Evolutionary conservation across 192 early-diverging fungal species (phyloP).

Genomic region (Podila epigama): DNA sequence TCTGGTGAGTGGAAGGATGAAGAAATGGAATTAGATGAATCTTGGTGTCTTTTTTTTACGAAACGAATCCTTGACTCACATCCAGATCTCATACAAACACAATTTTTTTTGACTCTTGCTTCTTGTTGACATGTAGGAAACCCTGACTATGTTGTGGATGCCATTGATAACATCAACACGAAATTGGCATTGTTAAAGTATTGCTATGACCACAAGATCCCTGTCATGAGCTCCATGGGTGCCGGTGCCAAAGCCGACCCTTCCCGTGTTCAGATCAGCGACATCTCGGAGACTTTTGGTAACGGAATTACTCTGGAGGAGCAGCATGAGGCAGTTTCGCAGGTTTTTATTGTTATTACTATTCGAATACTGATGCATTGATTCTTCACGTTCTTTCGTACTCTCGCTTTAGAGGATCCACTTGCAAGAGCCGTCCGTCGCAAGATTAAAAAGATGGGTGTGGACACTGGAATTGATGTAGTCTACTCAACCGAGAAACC

Average conservation of each 20-base stretch:
- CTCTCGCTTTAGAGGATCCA: slow-evolving; percentile 76
- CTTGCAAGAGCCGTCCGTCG: slow-evolving; percentile 87
- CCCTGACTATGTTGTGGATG: slow-evolving; percentile 83
- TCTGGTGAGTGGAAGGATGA: slow-evolving; percentile 58
- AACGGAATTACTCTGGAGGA: slow-evolving; percentile 3
- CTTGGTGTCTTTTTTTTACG: background rate
- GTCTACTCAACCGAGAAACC: slow-evolving; percentile 98
- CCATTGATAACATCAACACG: slow-evolving; percentile 96
- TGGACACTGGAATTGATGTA: slow-evolving; percentile 85
- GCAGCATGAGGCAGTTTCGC: background rate
- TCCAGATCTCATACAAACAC: background rate
- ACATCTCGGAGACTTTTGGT: slow-evolving; percentile 92
- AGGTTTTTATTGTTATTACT: background rate
- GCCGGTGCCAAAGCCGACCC: slow-evolving; percentile 97
- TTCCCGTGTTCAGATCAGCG: slow-evolving; percentile 95
- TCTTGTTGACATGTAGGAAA: slow-evolving; percentile 22
- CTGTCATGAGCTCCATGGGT: slow-evolving; percentile 95
- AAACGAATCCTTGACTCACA: background rate
- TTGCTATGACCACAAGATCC: slow-evolving; percentile 77
- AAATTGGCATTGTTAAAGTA: slow-evolving; percentile 90
- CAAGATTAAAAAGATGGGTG: slow-evolving; percentile 71
- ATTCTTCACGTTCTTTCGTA: background rate
- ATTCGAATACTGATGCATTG: background rate
- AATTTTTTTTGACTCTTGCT: background rate
- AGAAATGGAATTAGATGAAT: background rate